Base-by-base conservation (phyloP, 2,329 filamentous ascomycete genomes). In the Nigrograna mackinnonii region DNA sequence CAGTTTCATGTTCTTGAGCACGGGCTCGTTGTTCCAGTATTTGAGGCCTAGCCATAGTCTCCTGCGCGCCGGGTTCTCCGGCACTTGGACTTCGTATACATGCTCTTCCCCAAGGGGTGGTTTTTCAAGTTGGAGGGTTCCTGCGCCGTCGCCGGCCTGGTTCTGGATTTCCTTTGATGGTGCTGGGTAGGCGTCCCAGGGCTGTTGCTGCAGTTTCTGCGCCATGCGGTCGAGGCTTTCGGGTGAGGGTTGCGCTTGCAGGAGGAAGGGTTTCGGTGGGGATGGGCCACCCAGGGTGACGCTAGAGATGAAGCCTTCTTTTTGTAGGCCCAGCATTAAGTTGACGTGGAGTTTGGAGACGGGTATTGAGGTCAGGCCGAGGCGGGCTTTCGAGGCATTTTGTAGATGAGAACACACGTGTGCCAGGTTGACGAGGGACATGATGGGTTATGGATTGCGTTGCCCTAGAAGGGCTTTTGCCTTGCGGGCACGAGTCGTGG, bases 391-490 rank as follows among this genome's bases (percentile, higher is more conserved):
- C 43, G 87, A 87, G 54, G 88, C 89, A 76, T 96, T 96, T 69
- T 94, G 89, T 43, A 96, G 79, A 75, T 96, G 91, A 54, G 90
- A 91, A 79, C 89, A 95, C 72, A 91, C 83, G 76, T 92, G 77
- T 58, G 83, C 79, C 52, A 95, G 80, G 70, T 86, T 83, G 64
- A 81, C 76, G 71, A 96, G 80, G 59, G 85, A 88, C 85, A 89
- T 88, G 54, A 46, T 54, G 61, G 36, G n/a, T n/a, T n/a, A n/a
- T n/a, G n/a, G n/a, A n/a, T n/a, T n/a, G n/a, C n/a, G 41, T 33
- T n/a, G 60, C 60, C 61, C 62, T 53, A 59, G 47, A 52, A 51
- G 63, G 62, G 57, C 58, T n/a, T n/a, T n/a, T n/a, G n/a, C n/a
- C n/a, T n/a, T n/a, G n/a, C n/a, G n/a, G n/a, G n/a, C n/a, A n/a